Base-by-base conservation (phyloP, 768 basidiomycete species). In the Amanita exitialis region DNA sequence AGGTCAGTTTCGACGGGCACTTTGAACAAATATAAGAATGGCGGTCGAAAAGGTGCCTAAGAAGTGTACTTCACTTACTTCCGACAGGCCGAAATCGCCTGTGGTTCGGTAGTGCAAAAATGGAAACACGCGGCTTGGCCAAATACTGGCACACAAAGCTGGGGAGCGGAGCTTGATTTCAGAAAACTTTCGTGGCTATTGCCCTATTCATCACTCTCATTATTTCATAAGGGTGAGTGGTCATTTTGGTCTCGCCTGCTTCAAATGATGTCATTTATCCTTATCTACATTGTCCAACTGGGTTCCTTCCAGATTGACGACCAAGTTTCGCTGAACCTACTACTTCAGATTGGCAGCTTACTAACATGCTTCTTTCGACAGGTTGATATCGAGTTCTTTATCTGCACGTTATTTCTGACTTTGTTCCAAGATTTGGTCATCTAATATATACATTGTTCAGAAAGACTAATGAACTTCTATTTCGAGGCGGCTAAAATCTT, bases 201-300 rank as follows among this genome's bases (percentile, higher is more conserved):
- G n/a, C n/a, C n/a, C n/a, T n/a, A n/a, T 3, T 25, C n/a, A 16
- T 2, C 2, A 2, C 28, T 25, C n/a, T n/a, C n/a, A n/a, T n/a
- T n/a, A n/a, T n/a, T n/a, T n/a, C 35, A 20, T n/a, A 41, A 48
- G 58, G 62, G 57, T 62, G 58, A 61, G 18, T 39, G 12, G 42
- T 34, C 53, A 38, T 25, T 25, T 47, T 18, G 30, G 21, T 45
- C 49, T 47, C 18, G 51, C 8, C 49, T 51, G 37, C n/a, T 47
- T 53, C 55, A 34, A 44, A 74, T 84, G 83, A 85, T 86, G 80
- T 61, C 67, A 58, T 59, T 62, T 57, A 66, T 59, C 67, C 70
- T 87, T 89, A 90, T 90, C 89, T 90, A 90, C 89, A 90, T 90
- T 90, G 86, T 88, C 89, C 60, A 79, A 90, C 72, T 71, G 73